These are phyloP conservation scores for Turritis glabra DNA, from an alignment of 345 rosid species.

Conservation along the genomic window DNA sequence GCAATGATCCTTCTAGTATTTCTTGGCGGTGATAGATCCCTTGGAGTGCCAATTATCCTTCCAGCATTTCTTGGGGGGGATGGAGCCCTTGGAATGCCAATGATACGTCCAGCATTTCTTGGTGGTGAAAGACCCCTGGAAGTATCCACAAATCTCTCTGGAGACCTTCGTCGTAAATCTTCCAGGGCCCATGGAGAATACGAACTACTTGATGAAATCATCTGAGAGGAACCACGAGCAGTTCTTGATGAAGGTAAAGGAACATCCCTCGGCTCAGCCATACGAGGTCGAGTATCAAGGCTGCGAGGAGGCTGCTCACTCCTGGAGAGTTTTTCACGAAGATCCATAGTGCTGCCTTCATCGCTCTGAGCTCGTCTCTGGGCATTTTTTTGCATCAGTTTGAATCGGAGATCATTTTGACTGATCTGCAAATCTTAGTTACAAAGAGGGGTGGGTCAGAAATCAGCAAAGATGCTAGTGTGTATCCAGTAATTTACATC, in stretches of 20 bases:
- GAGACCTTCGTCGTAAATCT: conserved; percentile 68
- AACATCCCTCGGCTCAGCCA: conserved; percentile 57
- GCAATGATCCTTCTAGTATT: not conserved
- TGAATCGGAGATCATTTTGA: conserved; percentile 76
- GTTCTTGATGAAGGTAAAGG: conserved; percentile 57
- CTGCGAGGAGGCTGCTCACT: conserved; percentile 47
- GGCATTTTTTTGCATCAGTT: conserved; percentile 69
- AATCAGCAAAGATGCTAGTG: conserved; percentile 36
- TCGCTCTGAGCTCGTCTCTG: conserved; percentile 53
- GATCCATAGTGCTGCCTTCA: conserved; percentile 54
- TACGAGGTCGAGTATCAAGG: conserved; percentile 42
- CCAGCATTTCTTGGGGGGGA: conserved; percentile 53
- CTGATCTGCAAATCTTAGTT: conserved; percentile 61
- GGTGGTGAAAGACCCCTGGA: conserved; percentile 68
- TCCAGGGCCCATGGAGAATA: conserved; percentile 72
- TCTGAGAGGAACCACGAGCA: conserved; percentile 48
- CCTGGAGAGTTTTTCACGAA: conserved; percentile 75
- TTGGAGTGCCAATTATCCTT: conserved; percentile 46
- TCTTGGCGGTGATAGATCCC: conserved; percentile 54
- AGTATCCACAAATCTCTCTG: conserved; percentile 52
- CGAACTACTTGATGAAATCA: conserved; percentile 54
- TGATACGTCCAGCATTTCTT: conserved; percentile 45
- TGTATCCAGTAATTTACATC: conserved; percentile 49
- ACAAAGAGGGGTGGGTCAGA: conserved; percentile 44
- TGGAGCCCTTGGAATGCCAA: not conserved